A percentile compares a stretch with the other conserved stretches of the same genome.
phyloP scores from a whole-genome alignment of 2,329 filamentous ascomycete genomes.

The Zalaria sp. region DNA sequence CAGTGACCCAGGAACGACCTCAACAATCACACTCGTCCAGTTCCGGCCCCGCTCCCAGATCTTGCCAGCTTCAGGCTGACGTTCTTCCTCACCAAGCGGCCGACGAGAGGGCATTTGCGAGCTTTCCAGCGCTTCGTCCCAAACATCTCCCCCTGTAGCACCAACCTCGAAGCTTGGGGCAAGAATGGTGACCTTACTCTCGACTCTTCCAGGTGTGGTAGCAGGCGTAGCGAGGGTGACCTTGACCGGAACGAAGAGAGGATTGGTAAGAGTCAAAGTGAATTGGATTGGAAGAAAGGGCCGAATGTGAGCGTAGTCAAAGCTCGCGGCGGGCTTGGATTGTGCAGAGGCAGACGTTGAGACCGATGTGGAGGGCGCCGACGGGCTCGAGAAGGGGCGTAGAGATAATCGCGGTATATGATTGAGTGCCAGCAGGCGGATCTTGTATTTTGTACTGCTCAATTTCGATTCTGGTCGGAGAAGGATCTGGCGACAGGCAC shows the following conservation, averaged over 20 bases:
- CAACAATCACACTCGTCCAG: constrained; percentile 87
- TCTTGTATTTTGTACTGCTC: constrained; percentile 77
- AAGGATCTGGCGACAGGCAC: constrained; percentile 85
- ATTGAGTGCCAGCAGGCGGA: constrained; percentile 69
- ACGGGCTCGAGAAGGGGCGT: constrained; percentile 39
- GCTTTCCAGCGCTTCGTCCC: constrained; percentile 72
- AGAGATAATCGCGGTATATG: constrained; percentile 77
- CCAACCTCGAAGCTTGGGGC: constrained; percentile 92
- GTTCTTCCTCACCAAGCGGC: constrained; percentile 27
- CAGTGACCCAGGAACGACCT: constrained; percentile 55
- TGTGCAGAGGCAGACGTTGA: constrained; percentile 41
- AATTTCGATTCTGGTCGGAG: constrained; percentile 89
- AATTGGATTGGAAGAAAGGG: constrained; percentile 53
- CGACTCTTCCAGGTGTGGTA: constrained; percentile 61
- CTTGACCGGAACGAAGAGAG: constrained; percentile 79
- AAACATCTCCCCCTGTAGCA: constrained; percentile 75
- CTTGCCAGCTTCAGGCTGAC: constrained; percentile 73
- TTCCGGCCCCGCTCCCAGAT: constrained; percentile 92
- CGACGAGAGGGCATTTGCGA: constrained; percentile 23
- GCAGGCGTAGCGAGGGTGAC: constrained; percentile 78
- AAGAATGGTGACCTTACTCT: constrained; percentile 73
- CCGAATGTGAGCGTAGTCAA: constrained; percentile 13
- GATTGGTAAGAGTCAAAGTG: constrained; percentile 82
- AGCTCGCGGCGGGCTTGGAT: constrained; percentile 13
- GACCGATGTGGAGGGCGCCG: constrained; percentile 22